These are phyloP conservation scores for Boletus rubropictus DNA, from an alignment of 768 basidiomycete genomes.

Conservation along the genomic window DNA sequence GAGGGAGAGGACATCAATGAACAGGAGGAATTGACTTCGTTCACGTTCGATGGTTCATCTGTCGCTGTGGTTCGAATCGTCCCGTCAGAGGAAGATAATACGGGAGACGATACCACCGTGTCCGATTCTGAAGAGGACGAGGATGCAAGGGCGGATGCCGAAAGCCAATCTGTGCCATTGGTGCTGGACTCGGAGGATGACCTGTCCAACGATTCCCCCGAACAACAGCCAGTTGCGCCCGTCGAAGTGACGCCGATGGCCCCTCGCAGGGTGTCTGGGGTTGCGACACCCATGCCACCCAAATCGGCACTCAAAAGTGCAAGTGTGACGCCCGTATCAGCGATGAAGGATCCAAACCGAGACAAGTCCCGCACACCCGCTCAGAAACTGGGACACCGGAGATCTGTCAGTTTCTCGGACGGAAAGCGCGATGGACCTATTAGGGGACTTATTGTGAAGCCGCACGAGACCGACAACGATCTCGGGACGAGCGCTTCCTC, in stretches of 20 bases:
- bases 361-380: slow-evolving; percentile 52
- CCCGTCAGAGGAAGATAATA: slow-evolving; percentile 33
- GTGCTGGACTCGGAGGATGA: slow-evolving; percentile 37
- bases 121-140: slow-evolving; percentile 29
- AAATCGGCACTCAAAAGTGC: slow-evolving; percentile 40
- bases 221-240: neutral
- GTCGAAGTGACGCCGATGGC: slow-evolving; percentile 21
- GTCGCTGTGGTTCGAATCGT: slow-evolving; percentile 47
- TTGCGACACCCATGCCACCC: slow-evolving; percentile 29
- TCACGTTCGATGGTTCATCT: slow-evolving; percentile 62
- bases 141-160: slow-evolving; percentile 6
- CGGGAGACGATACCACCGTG: slow-evolving; percentile 40
- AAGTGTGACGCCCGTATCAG: slow-evolving; percentile 52
- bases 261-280: slow-evolving; percentile 7
- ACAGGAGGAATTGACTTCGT: slow-evolving; percentile 65
- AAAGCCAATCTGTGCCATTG: slow-evolving; percentile 5
- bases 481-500: slow-evolving; percentile 21
- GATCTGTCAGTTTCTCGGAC: slow-evolving; percentile 96
- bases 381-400: slow-evolving; percentile 46
- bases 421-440: slow-evolving; percentile 90
- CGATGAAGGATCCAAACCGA: slow-evolving; percentile 47
- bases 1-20: slow-evolving; percentile 46
- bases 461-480: slow-evolving; percentile 36
- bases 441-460: slow-evolving; percentile 42
- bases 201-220: slow-evolving; percentile 13